These are phyloP conservation scores for Dryas octopetala DNA, from an alignment of 306 rosid genomes.

Conservation along the genomic window DNA sequence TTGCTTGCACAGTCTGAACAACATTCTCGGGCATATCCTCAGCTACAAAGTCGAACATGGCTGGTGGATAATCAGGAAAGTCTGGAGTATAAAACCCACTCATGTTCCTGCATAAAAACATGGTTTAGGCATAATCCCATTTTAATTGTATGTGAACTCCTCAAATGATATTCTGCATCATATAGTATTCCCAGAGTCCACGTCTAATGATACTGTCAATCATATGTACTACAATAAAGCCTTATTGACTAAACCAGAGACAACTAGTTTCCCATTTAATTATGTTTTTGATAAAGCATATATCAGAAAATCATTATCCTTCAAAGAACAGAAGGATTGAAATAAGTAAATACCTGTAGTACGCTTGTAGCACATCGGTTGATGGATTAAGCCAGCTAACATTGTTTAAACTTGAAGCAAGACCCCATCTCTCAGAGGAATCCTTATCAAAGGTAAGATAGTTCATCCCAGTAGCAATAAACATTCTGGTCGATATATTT, in stretches of 20 bases:
- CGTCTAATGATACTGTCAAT: too few species aligned
- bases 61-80: conserved; percentile 48
- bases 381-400: conserved; percentile 37
- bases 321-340: neutral
- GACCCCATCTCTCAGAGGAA: conserved; percentile 32
- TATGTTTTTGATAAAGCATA: neutral
- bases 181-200: neutral
- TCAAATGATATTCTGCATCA: neutral
- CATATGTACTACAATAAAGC: neutral
- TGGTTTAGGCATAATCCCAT: neutral
- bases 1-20: conserved; percentile 28
- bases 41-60: conserved; percentile 33
- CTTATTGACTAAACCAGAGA: neutral
- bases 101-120: conserved; percentile 13
- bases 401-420: conserved; percentile 48
- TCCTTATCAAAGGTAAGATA: conserved; percentile 20
- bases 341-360: conserved; percentile 34
- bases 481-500: conserved; percentile 29
- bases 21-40: neutral
- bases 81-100: conserved; percentile 12
- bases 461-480: conserved; percentile 32
- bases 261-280: too few species aligned
- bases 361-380: conserved; percentile 43
- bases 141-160: neutral
- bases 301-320: neutral